phyloP scores from a whole-genome alignment of 1,284 basidiomycete genomes.

The Puccinia polysora region DNA sequence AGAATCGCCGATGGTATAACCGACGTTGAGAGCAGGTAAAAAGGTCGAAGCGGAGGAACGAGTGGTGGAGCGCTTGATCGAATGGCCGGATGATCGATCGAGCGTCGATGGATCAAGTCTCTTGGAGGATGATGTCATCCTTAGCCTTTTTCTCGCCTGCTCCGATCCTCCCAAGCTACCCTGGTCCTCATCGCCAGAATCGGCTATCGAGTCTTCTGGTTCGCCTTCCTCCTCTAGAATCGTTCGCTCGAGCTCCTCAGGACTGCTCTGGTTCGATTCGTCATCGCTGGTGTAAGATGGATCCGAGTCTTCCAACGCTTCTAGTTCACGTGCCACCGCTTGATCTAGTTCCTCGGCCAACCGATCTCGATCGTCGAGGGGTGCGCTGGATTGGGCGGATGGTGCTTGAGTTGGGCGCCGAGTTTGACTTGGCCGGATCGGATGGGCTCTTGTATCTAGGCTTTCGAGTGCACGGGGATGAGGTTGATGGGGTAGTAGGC shows the following conservation, averaged over 20 bases:
- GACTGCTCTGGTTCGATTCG: no score
- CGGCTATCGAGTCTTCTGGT: not conserved
- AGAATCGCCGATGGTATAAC: constrained; percentile 71
- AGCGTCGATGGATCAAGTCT: not conserved
- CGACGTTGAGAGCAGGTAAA: constrained; percentile 77
- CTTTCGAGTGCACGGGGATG: not conserved
- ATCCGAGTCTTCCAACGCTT: not conserved
- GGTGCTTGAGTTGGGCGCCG: not conserved
- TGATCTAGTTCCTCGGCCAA: constrained; percentile 5
- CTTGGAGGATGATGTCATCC: not conserved
- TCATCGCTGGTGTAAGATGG: no score
- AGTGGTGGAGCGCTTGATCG: not conserved
- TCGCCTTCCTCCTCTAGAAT: not conserved
- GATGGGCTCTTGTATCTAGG: not conserved
- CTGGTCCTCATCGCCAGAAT: not conserved
- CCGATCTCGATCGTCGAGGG: not conserved
- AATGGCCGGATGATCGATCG: not conserved
- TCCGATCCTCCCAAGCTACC: no score
- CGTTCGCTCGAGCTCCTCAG: no score
- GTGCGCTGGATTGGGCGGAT: not conserved
- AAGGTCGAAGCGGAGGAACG: constrained; percentile 62
- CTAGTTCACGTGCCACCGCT: constrained; percentile 9
- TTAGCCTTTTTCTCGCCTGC: not conserved
- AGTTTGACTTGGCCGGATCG: not conserved
- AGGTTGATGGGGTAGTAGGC: not conserved